phyloP scores from a whole-genome alignment of 192 early-diverging fungal genomes.

The Linnemannia elongata region DNA sequence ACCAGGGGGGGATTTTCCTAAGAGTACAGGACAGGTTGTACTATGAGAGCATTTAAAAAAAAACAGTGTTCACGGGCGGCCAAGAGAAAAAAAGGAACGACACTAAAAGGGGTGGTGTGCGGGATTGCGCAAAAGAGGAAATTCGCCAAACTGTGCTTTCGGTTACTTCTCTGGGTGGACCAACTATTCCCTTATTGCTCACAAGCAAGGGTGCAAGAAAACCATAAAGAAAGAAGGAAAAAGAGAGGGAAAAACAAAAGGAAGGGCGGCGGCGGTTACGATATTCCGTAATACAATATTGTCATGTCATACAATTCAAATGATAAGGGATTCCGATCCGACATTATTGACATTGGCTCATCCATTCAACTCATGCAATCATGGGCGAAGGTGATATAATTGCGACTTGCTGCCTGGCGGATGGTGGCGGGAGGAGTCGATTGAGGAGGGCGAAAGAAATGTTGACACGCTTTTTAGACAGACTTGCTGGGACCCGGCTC shows the following conservation, averaged over 20 bases:
- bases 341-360: not conserved
- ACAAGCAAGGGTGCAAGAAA: not conserved
- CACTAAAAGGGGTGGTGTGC: not conserved
- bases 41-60: not conserved
- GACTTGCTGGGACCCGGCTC: too few relatives aligned
- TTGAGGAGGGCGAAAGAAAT: not conserved
- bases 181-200: not conserved
- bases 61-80: not conserved
- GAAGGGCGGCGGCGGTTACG: not conserved
- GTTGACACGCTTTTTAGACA: too few relatives aligned
- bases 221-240: not conserved
- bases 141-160: not conserved
- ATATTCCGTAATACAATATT: not conserved
- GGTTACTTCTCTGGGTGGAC: constrained; percentile 5
- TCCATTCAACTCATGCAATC: not conserved
- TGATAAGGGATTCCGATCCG: constrained; percentile 5
- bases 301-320: not conserved
- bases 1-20: not conserved
- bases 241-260: not conserved
- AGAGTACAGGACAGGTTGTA: not conserved
- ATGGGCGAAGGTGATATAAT: not conserved
- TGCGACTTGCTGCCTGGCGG: not conserved
- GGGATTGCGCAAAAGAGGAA: not conserved
- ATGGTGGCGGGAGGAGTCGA: not conserved
- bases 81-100: not conserved